Conservation (phyloP, 192 early-diverging fungal species). For the Spinellus fusiger region DNA sequence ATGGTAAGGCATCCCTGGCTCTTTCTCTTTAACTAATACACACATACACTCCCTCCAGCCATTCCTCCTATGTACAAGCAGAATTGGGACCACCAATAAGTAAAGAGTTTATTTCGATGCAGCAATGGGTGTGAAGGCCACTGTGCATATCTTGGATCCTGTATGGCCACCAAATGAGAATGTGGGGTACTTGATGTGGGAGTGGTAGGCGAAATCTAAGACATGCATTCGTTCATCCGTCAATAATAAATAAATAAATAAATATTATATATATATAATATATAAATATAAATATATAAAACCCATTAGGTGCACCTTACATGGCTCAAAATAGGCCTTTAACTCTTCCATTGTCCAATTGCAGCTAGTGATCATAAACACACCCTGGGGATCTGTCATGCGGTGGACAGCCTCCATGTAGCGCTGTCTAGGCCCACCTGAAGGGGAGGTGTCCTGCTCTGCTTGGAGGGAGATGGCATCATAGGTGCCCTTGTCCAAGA, state of each 20-base stretch:
- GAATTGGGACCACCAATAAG: slow-evolving; percentile 10
- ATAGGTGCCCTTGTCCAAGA: slow-evolving; percentile 91
- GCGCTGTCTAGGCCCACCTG: slow-evolving; percentile 41
- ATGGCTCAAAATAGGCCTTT: slow-evolving; percentile 48
- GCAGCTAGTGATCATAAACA: slow-evolving; percentile 86
- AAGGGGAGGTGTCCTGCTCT: slow-evolving; percentile 32
- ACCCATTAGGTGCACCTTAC: slow-evolving; percentile 34
- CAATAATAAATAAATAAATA: too few relatives aligned
- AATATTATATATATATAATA: not conserved
- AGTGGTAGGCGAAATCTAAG: slow-evolving; percentile 54
- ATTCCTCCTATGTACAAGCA: too few relatives aligned
- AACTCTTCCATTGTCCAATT: slow-evolving; percentile 93
- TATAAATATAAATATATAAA: slow-evolving; percentile 1
- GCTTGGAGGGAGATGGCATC: slow-evolving; percentile 83
- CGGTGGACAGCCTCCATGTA: slow-evolving; percentile 49
- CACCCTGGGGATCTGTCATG: slow-evolving; percentile 60
- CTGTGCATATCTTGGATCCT: slow-evolving; percentile 84
- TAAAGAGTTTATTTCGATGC: slow-evolving; percentile 6
- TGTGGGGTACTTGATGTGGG: slow-evolving; percentile 73
- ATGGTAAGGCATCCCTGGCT: too few relatives aligned
- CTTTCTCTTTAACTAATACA: too few relatives aligned
- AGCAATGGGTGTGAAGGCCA: slow-evolving; percentile 63
- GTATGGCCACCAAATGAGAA: slow-evolving; percentile 85
- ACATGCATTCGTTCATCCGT: not conserved
- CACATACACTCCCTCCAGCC: too few relatives aligned